Percentiles rank a stretch among this genome's conserved stretches.
Evolutionary conservation across 345 rosid genomes (phyloP).

Genomic region (Bretschneidera sinensis): DNA sequence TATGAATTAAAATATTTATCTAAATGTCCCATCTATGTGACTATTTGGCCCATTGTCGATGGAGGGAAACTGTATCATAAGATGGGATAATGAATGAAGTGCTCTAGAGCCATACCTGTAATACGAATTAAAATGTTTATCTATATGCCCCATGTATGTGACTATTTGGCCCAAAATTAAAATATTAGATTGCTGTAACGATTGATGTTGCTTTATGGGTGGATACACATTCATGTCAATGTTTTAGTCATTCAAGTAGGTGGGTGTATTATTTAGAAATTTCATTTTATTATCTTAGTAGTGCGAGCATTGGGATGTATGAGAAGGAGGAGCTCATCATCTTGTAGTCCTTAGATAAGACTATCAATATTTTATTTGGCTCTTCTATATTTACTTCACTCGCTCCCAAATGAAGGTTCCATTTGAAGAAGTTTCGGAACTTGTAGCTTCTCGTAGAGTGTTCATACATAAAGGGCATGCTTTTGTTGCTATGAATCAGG

Average conservation of each 20-base stretch:
- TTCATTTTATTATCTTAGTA: too few relatives aligned
- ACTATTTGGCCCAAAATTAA: background rate
- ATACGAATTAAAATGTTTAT: too few relatives aligned
- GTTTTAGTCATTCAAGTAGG: too few relatives aligned
- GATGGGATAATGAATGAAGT: background rate
- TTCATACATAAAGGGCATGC: slow-evolving; percentile 68
- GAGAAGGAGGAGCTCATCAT: background rate
- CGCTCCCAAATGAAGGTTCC: slow-evolving; percentile 58
- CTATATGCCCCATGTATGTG: background rate
- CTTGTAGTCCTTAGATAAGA: background rate
- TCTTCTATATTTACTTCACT: background rate
- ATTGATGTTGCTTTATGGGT: background rate
- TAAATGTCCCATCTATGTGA: background rate
- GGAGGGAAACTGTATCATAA: background rate
- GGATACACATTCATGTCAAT: background rate
- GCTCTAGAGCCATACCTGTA: background rate
- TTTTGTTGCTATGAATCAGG: slow-evolving; percentile 88
- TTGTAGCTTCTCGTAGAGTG: slow-evolving; percentile 76
- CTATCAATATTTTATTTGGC: background rate
- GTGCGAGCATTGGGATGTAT: background rate
- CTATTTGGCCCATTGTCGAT: background rate
- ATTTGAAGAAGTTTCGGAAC: slow-evolving; percentile 96
- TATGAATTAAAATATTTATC: too few relatives aligned
- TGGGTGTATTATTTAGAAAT: background rate
- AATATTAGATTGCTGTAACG: background rate